Base-by-base conservation (phyloP, 2,329 filamentous ascomycete species). In the Trichoderma atroviride region DNA sequence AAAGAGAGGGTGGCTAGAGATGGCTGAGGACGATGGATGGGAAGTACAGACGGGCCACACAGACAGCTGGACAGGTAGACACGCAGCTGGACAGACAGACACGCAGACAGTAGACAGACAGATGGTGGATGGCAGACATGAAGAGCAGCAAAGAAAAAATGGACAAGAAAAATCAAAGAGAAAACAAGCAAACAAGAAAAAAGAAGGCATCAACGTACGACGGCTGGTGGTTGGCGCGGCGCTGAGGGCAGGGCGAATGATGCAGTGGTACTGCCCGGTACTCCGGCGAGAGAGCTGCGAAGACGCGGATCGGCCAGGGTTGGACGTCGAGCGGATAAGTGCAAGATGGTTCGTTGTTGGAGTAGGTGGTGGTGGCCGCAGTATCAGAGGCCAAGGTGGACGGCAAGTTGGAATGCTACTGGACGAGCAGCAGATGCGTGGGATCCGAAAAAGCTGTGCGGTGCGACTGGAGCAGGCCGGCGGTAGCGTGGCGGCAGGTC, bases 271-370 rank as follows among this genome's bases (percentile, higher is more conserved):
- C 62, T 65, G 62, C 33, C 13, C 53, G 62, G 62, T 65, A 65
- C 62, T 65, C 62, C 52, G 62, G 52, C 56, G 62, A 31, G 62
- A 43, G 35, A 43, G 62, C 19, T 61, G 40, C 27, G 27, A 24
- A 31, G 35, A 47, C 62, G 62, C 62, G 52, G 62, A 65, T 65
- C 62, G 52, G 62, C 62, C 62, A 65, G 62, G 62, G 62, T 65
- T n/a, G 53, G 37, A 9, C 40, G 16, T 43, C 11, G 40, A 55
- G 53, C 52, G 62, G 52, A 57, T 43, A 40, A 47, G 53, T 27
- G 19, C 62, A 33, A 56, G 47, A 56, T 50, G 5, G 47, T 50
- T 50, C 47, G 47, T 24, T 13, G 47, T 24, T 22, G 47, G 19
- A 50, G 47, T 50, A 22, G 47, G 47, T 50, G 47, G 47, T 24